Percentiles rank a stretch among this genome's conserved stretches.
These are phyloP conservation scores for Tilletia walkeri DNA, from an alignment of 1,284 basidiomycete genomes.

Conservation along the genomic window DNA sequence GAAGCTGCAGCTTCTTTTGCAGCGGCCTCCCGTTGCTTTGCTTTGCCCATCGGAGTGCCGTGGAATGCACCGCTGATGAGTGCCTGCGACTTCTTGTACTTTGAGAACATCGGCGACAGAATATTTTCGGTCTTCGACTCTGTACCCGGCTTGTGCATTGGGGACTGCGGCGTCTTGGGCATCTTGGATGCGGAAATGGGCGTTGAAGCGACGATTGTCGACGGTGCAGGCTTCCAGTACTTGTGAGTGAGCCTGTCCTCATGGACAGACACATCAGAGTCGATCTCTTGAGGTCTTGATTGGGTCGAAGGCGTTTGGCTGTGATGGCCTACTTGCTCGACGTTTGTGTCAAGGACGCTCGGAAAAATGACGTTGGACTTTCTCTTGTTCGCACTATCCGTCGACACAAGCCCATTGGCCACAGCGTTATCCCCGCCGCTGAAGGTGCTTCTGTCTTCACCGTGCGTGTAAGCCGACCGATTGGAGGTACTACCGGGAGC, in stretches of 20 bases:
- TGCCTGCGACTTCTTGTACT: constrained; percentile 9
- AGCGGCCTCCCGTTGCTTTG: not conserved
- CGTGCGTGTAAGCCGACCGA: not conserved
- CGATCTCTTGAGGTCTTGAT: not conserved
- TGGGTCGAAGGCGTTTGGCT: not conserved
- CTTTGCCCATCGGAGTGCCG: constrained; percentile 3
- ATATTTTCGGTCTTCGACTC: not conserved
- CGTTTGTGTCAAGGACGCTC: not conserved
- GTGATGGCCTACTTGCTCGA: not conserved
- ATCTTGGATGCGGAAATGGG: too few species aligned
- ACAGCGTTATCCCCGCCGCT: not conserved
- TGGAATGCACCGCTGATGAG: constrained; percentile 3
- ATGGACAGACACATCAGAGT: not conserved
- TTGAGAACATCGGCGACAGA: not conserved
- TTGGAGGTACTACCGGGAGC: not conserved
- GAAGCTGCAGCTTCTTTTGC: not conserved
- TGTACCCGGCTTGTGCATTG: too few species aligned
- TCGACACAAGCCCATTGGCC: not conserved
- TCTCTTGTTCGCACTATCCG: not conserved
- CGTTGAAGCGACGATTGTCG: not conserved
- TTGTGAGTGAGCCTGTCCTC: not conserved
- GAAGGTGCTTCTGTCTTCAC: not conserved
- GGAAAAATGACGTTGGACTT: not conserved
- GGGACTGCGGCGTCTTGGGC: too few species aligned
- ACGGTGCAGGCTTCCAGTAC: not conserved